Evolutionary conservation across 1,284 basidiomycete genomes (phyloP).

Genomic region (Melampsora americana): DNA sequence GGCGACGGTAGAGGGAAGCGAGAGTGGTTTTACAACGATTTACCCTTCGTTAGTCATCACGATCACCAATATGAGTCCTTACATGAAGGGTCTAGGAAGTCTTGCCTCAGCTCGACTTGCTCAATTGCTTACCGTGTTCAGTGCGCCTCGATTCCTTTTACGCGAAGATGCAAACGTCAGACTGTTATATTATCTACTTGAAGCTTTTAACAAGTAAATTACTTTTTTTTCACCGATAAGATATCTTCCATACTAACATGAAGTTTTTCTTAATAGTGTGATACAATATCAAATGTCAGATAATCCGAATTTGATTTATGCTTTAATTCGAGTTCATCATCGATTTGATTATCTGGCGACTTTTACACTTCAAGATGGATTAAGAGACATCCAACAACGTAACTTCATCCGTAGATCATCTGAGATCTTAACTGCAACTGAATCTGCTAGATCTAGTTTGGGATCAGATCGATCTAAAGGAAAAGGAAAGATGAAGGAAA

Average conservation of each 20-base stretch:
- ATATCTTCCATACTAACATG: background rate
- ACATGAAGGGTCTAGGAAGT: constrained; percentile 27
- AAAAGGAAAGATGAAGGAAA: no score
- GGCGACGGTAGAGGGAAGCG: background rate
- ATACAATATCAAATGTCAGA: constrained; percentile 42
- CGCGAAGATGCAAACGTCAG: constrained; percentile 29
- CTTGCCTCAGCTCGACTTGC: constrained; percentile 9
- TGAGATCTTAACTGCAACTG: no score
- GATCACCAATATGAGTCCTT: constrained; percentile 36
- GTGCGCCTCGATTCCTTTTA: constrained; percentile 21
- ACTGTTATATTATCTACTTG: constrained; percentile 35
- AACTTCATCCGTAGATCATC: no score
- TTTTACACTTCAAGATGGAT: constrained; percentile 33
- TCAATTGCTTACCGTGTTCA: constrained; percentile 30
- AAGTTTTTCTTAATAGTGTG: constrained; percentile 10
- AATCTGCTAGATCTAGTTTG: no score
- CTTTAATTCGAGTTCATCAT: constrained; percentile 34
- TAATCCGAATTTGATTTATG: constrained; percentile 43
- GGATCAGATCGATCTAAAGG: no score
- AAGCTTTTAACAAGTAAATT: constrained; percentile 41
- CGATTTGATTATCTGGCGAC: constrained; percentile 34
- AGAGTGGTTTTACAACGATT: background rate
- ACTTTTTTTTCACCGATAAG: background rate
- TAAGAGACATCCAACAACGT: constrained; percentile 29
- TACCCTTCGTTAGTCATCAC: constrained; percentile 23